Base-by-base conservation (phyloP, 345 rosid genomes). In the Syzygium grande region DNA sequence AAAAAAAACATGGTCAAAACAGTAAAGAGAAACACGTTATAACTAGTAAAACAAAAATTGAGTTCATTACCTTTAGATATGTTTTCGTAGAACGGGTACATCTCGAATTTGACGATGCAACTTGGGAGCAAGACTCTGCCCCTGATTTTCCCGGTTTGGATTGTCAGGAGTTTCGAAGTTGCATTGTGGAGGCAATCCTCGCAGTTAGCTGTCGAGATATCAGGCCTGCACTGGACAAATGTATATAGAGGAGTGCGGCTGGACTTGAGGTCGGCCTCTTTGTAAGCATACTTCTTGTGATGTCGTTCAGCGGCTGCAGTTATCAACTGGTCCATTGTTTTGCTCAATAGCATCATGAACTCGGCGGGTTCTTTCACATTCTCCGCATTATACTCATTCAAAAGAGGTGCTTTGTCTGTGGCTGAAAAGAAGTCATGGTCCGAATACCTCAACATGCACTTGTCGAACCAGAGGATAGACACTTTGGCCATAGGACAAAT, bases 361-460 rank as follows among this genome's bases (percentile, higher is more conserved):
- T n/a, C 23, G 4, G 15, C 84, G 11, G 29, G 30, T 23, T 84
- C 88, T 13, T 87, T 59, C 13, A 86, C 86, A 84, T 91, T 91
- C 52, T 84, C 85, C 3, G 11, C 23, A 86, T 91, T 93, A 22
- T 0, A 46, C 4, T 85, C 5, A 4, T 51, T 11, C 68, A 9
- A 11, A 29, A 51, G 1, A n/a, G 63, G 95, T 65, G 16, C 21
- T 43, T 4, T 53, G 21, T 85, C 87, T 84, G 89, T 84, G 5
- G 41, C 23, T 6, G 91, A 86, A 84, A 92, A 84, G 68, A 95
- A 59, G 46, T 88, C 84, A 1, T 6, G 83, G 73, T 92, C 85
- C 3, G 93, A 90, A 88, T 93, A 93, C 22, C 93, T 88, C 52
- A 93, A 1, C 89, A 88, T 84, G 87, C 96, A 94, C 86, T 87